phyloP scores from a whole-genome alignment of 371 early-diverging fungal species.

The Conidiobolus incongruus region DNA sequence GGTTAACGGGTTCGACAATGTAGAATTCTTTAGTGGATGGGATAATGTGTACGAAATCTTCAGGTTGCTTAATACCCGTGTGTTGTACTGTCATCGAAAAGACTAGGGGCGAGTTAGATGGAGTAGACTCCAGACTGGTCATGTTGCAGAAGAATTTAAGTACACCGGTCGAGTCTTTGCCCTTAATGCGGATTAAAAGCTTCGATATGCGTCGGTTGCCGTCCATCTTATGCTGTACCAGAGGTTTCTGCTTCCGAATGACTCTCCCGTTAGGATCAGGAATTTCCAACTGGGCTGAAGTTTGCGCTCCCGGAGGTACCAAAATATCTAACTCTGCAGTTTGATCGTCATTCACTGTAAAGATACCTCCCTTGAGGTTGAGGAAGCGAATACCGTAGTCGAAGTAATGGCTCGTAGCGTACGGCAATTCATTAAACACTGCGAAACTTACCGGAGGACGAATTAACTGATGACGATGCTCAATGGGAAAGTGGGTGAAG shows the following conservation, averaged over 20 bases:
- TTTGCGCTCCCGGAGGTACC: constrained; percentile 3
- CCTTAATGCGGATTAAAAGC: neutral
- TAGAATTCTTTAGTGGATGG: neutral
- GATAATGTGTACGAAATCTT: constrained; percentile 1
- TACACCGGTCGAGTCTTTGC: neutral
- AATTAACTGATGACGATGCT: constrained; percentile 11
- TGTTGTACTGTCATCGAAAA: neutral
- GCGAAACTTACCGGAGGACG: constrained; percentile 9
- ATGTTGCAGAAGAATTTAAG: neutral
- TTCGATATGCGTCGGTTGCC: neutral
- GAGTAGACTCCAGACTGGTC: no score
- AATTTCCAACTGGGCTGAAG: neutral
- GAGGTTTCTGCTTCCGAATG: neutral
- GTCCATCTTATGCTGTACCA: no score
- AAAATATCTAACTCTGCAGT: constrained; percentile 10
- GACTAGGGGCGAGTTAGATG: neutral
- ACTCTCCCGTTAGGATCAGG: neutral
- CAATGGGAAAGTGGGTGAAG: constrained; percentile 10
- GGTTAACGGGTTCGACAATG: constrained; percentile 2
- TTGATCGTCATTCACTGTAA: constrained; percentile 11
- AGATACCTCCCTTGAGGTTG: no score
- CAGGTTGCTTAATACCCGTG: constrained; percentile 1
- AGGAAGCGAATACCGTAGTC: no score
- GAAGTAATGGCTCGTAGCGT: no score
- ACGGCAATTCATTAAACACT: no score